Conservation (phyloP, 2,329 filamentous ascomycete genomes). For the Aspergillus sp. region DNA sequence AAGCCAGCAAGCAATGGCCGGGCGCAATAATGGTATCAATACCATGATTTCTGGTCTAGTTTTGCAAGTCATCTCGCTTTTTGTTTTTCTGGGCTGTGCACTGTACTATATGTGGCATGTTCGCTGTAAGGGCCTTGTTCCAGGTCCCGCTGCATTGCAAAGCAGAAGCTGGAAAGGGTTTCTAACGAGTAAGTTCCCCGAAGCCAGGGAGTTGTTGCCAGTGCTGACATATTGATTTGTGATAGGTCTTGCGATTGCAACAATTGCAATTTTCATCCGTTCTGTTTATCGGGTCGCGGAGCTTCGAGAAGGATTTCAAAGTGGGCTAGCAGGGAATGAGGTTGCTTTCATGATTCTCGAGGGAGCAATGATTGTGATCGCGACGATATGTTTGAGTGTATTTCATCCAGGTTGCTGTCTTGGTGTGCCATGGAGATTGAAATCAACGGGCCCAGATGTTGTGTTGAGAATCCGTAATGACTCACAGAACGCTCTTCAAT, state of each 20-base stretch:
- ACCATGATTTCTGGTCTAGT: constrained; percentile 64
- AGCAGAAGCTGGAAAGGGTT: neutral
- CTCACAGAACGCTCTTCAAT: neutral
- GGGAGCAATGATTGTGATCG: constrained; percentile 52
- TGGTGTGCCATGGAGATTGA: neutral
- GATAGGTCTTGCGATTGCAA: constrained; percentile 39
- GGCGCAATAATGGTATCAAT: constrained; percentile 48
- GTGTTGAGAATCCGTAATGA: neutral
- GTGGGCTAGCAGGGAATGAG: constrained; percentile 49
- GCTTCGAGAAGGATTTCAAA: constrained; percentile 47
- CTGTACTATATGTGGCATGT: neutral
- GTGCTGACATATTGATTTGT: neutral
- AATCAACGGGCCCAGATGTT: neutral
- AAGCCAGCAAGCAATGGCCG: constrained; percentile 3
- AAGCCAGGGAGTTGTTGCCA: neutral
- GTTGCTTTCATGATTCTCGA: constrained; percentile 52
- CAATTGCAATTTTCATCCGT: constrained; percentile 46
- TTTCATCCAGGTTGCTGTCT: constrained; percentile 44
- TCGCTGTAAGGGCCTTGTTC: neutral
- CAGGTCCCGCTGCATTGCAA: neutral
- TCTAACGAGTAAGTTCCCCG: neutral
- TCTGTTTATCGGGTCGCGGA: constrained; percentile 52
- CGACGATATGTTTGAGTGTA: constrained; percentile 44
- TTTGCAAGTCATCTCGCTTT: constrained; percentile 59
- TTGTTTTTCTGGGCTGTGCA: constrained; percentile 49